Base-by-base conservation (phyloP, 495 filamentous ascomycete genomes). In the Astrothelium macrocarpum region DNA sequence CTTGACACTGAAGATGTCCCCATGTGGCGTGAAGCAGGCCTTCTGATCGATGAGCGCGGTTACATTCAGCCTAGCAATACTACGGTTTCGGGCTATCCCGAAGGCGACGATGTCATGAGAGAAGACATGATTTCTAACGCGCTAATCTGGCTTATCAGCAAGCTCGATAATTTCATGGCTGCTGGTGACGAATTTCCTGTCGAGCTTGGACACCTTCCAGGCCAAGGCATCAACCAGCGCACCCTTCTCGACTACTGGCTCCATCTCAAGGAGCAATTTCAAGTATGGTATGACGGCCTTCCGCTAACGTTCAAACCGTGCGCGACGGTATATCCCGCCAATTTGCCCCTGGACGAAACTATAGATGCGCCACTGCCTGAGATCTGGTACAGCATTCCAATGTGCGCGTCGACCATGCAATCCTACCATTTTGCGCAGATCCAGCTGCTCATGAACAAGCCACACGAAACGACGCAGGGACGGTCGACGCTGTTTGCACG, bases 361-460 rank as follows among this genome's bases (percentile, higher is more conserved):
- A 56, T 56, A 5, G 75, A 77, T 23, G 60, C 67, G 29, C 72
- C 78, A 0, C 77, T 87, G 60, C 77, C 80, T 1, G 85, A 86
- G 71, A 76, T 83, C 23, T 87, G 85, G 85, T 81, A 82, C 67
- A 83, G 81, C 64, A 76, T 83, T 2, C 80, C 84, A 1, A 84
- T 86, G 79, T 86, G 83, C 73, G 81, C 80, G 0, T 83, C 83
- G 3, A 81, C 81, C 11, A 85, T 86, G 82, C 84, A 86, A 68
- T 78, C 78, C 64, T 87, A 84, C 67, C 84, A 87, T 67, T 84
- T 87, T 80, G 81, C 82, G 0, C 82, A 81, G 53, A 85, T 85
- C 32, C 74, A 86, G 46, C 73, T 87, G 14, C 76, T 85, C 11
- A 79, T 84, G 69, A 82, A 87, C 68, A 84, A 84, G 64, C 84